phyloP scores from a whole-genome alignment of 768 basidiomycete species.

The Mycena kentingensis region DNA sequence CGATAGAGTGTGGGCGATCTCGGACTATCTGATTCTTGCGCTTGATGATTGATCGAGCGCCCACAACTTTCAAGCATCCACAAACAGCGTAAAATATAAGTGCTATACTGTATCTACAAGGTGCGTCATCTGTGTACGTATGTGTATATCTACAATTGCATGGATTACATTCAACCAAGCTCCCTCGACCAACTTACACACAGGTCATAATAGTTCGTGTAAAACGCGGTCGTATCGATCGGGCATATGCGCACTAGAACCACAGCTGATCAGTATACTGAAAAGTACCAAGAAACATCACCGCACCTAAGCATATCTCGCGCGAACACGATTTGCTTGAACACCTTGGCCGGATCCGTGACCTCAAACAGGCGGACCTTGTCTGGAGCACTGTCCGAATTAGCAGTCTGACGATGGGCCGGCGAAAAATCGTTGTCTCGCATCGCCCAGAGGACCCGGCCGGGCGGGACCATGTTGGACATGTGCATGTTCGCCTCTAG shows the following conservation, averaged over 20 bases:
- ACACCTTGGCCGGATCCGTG: constrained; percentile 72
- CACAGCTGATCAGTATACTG: neutral
- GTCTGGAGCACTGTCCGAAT: constrained; percentile 34
- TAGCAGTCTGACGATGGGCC: constrained; percentile 44
- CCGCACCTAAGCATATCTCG: constrained; percentile 76
- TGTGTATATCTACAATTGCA: constrained; percentile 5
- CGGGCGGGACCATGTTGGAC: constrained; percentile 73
- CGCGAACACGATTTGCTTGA: constrained; percentile 79
- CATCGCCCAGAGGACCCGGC: constrained; percentile 78
- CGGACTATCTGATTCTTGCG: no score
- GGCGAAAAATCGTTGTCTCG: constrained; percentile 71
- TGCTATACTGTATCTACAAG: constrained; percentile 4
- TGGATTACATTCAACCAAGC: constrained; percentile 6
- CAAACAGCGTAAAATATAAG: constrained; percentile 3
- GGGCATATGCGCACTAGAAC: constrained; percentile 68
- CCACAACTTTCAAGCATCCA: no score
- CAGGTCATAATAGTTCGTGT: constrained; percentile 60
- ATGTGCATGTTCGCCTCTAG: constrained; percentile 83
- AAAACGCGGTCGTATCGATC: constrained; percentile 78
- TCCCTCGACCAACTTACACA: constrained; percentile 1
- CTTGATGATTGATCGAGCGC: no score
- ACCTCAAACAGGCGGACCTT: constrained; percentile 79
- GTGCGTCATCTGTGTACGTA: constrained; percentile 7
- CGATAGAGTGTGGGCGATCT: no score
- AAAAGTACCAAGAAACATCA: constrained; percentile 5